Base-by-base conservation (phyloP, 2,329 filamentous ascomycete genomes). In the Microdochium paspali region DNA sequence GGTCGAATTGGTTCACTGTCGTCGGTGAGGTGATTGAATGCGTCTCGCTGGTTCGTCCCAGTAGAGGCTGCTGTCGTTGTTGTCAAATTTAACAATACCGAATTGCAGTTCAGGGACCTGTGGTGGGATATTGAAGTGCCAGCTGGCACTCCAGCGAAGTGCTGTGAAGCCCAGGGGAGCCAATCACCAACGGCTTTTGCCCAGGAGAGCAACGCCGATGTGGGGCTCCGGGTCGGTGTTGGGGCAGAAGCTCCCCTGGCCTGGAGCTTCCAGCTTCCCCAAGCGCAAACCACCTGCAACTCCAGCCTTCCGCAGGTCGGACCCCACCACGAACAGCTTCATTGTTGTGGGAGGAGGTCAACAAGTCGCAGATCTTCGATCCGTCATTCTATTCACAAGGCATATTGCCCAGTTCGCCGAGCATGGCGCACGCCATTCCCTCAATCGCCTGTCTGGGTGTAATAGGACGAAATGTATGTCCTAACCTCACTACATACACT, bases 381-480 rank as follows among this genome's bases (percentile, higher is more conserved):
- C 18, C 35, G 15, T 40, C 10, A 12, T n/a, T 18, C 10, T 35
- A 12, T 9, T 35, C 31, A 5, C 7, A 7, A n/a, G 18, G 31
- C 31, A 35, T n/a, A n/a, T 6, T 35, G 10, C 46, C 44, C 56
- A 51, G 55, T 51, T 56, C 43, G 40, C 46, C 45, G 40, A 40
- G 12, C 23, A 82, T 82, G 78, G 75, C 79, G 56, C 73, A 76
- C 54, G 70, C 78, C 48, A 78, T 81, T 59, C 85, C 91, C 25
- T 88, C 85, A 30, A 93, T 97, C 66, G 90, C 89, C 66, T 95
- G 90, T 63, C 83, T 98, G 58, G 90, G 90, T 66, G 76, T 97
- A 46, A 94, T 98, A 59, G 91, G 93, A 56, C 90, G 93, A 69
- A 86, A 94, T 66, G 90, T 95, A 75, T 58, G 76, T 64, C 28